Evolutionary conservation across 139 green algal genomes (phyloP).

Genomic region (Tetratostichococcus sp.): DNA sequence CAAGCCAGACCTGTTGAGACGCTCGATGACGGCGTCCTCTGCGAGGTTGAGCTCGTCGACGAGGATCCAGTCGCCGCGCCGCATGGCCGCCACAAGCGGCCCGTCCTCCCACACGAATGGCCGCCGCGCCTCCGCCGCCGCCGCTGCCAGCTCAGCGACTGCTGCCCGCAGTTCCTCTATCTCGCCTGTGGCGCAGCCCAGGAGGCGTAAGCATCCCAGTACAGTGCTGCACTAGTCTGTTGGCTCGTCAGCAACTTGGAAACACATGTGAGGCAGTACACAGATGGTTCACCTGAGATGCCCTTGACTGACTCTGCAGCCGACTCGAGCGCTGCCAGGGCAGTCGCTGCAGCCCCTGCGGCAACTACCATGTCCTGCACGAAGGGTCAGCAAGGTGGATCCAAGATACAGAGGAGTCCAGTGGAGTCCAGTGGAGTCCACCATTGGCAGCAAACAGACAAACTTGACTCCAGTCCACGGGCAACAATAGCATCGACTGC

Average conservation of each 20-base stretch:
- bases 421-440: too few relatives aligned
- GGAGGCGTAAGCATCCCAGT: too few relatives aligned
- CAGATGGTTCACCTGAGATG: not conserved
- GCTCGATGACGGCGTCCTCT: slow-evolving; percentile 96
- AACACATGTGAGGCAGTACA: not conserved
- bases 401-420: too few relatives aligned
- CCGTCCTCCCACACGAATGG: slow-evolving; percentile 92
- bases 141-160: slow-evolving; percentile 18
- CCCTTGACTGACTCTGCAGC: not conserved
- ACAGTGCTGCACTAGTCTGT: too few relatives aligned
- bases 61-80: slow-evolving; percentile 85
- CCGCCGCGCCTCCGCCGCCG: slow-evolving; percentile 46
- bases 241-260: too few relatives aligned
- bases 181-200: not conserved
- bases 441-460: too few relatives aligned
- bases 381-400: too few relatives aligned
- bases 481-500: too few relatives aligned
- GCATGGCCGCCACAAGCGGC: slow-evolving; percentile 93
- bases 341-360: not conserved
- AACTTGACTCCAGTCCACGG: too few relatives aligned
- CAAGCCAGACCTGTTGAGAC: slow-evolving; percentile 95
- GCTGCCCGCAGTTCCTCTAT: slow-evolving; percentile 26
- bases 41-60: slow-evolving; percentile 98
- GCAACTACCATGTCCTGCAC: not conserved
- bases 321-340: not conserved